phyloP scores from a whole-genome alignment of 177 flowering plant genomes.

The Telopea speciosissima region DNA sequence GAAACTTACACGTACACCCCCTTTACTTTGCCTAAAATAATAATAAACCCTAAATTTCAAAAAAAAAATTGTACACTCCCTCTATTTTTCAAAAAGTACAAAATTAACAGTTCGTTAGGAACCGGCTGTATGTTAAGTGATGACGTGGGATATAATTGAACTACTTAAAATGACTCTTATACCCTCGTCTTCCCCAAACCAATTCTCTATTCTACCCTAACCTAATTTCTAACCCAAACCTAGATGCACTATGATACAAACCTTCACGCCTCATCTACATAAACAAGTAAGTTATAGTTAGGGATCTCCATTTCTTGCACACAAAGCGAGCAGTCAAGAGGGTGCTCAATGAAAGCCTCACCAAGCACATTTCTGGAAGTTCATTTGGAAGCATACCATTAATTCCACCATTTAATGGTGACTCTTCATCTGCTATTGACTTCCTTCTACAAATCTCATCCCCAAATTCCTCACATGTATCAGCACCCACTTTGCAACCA shows the following conservation, averaged over 20 bases:
- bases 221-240: no score
- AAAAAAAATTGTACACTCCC: no score
- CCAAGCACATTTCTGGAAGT: slow-evolving; percentile 82
- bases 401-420: slow-evolving; percentile 24
- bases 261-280: slow-evolving; percentile 68
- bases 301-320: slow-evolving; percentile 79
- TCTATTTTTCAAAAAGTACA: no score
- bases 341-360: slow-evolving; percentile 71
- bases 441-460: slow-evolving; percentile 54
- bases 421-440: slow-evolving; percentile 58
- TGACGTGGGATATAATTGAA: no score
- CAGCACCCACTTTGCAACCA: slow-evolving; percentile 93
- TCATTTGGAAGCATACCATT: slow-evolving; percentile 79
- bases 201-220: no score
- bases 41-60: no score
- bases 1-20: no score
- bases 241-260: slow-evolving; percentile 48
- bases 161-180: no score
- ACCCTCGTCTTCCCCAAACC: no score
- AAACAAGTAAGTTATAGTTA: slow-evolving; percentile 65
- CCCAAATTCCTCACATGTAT: slow-evolving; percentile 57
- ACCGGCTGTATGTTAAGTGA: no score
- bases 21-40: no score
- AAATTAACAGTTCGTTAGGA: no score
- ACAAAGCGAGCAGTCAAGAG: slow-evolving; percentile 91